phyloP scores from a whole-genome alignment of 2,329 filamentous ascomycete genomes.

The Arthrobotrys iridis region DNA sequence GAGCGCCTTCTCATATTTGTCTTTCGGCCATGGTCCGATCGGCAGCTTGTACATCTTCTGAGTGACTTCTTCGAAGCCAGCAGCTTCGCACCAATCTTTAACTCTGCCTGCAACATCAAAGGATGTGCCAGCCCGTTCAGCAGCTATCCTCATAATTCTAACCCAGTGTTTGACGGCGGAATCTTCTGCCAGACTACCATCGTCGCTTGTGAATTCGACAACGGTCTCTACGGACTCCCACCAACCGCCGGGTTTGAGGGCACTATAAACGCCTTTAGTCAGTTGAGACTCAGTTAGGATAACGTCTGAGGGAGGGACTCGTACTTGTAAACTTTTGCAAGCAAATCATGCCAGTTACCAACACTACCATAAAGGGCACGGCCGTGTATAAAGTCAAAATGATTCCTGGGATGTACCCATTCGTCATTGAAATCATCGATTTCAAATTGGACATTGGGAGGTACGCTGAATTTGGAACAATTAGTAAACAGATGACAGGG shows the following conservation, averaged over 20 bases:
- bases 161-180: slow-evolving; percentile 51
- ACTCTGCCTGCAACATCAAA: slow-evolving; percentile 55
- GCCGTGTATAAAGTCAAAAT: slow-evolving; percentile 60
- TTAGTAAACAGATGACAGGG: not conserved
- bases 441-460: slow-evolving; percentile 59
- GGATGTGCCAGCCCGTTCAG: slow-evolving; percentile 34
- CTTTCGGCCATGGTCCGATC: slow-evolving; percentile 68
- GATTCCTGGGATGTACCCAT: slow-evolving; percentile 59
- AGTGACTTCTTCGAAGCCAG: slow-evolving; percentile 67
- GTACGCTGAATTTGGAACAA: slow-evolving; percentile 55
- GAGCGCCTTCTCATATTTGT: slow-evolving; percentile 56
- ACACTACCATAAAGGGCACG: slow-evolving; percentile 59
- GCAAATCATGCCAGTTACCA: slow-evolving; percentile 57
- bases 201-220: slow-evolving; percentile 52
- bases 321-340: slow-evolving; percentile 53
- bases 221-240: slow-evolving; percentile 58
- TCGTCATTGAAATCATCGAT: slow-evolving; percentile 59
- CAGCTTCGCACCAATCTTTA: slow-evolving; percentile 59
- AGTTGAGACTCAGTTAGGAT: not conserved
- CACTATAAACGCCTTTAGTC: not conserved
- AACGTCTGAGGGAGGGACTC: not conserved
- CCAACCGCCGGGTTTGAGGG: slow-evolving; percentile 67
- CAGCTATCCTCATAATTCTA: slow-evolving; percentile 45
- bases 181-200: slow-evolving; percentile 31
- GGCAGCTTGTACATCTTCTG: slow-evolving; percentile 67